These are phyloP conservation scores for Podochytrium sp. DNA, from an alignment of 192 early-diverging fungal species.

Conservation along the genomic window DNA sequence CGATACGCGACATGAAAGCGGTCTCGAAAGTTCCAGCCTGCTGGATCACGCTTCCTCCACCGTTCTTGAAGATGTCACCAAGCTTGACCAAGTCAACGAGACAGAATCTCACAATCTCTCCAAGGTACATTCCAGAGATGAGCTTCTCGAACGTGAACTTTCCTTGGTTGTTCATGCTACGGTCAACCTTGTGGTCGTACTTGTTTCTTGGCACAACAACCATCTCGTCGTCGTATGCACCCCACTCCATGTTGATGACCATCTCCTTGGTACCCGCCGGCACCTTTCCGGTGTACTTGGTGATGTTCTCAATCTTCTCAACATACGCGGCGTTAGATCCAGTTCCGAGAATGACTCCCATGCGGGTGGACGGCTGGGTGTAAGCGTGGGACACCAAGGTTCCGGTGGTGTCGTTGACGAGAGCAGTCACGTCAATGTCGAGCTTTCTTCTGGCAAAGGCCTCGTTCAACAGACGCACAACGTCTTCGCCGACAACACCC, in stretches of 20 bases:
- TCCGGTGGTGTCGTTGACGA: slow-evolving; percentile 96
- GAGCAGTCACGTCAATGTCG: slow-evolving; percentile 78
- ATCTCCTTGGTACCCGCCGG: slow-evolving; percentile 64
- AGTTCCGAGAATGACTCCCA: slow-evolving; percentile 90
- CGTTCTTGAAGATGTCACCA: slow-evolving; percentile 73
- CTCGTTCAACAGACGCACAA: slow-evolving; percentile 80
- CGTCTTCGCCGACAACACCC: slow-evolving; percentile 80
- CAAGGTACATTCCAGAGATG: slow-evolving; percentile 92
- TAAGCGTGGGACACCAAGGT: slow-evolving; percentile 91
- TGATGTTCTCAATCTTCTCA: slow-evolving; percentile 74
- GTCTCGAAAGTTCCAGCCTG: slow-evolving; percentile 74
- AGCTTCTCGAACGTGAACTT: slow-evolving; percentile 95
- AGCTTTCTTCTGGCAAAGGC: slow-evolving; percentile 73
- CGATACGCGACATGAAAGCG: slow-evolving; percentile 58
- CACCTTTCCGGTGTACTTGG: slow-evolving; percentile 75
- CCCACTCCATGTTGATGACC: slow-evolving; percentile 96
- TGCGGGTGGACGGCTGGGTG: slow-evolving; percentile 75
- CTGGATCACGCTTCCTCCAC: slow-evolving; percentile 67
- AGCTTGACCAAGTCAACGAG: slow-evolving; percentile 81
- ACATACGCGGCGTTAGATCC: slow-evolving; percentile 95
- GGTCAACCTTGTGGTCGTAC: slow-evolving; percentile 84
- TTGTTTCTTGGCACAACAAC: slow-evolving; percentile 79
- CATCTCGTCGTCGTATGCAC: slow-evolving; percentile 75
- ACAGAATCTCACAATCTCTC: slow-evolving; percentile 83
- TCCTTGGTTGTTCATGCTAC: slow-evolving; percentile 73